These are phyloP conservation scores for Talaromyces sp. DNA, from an alignment of 2,329 filamentous ascomycete genomes.

Conservation along the genomic window DNA sequence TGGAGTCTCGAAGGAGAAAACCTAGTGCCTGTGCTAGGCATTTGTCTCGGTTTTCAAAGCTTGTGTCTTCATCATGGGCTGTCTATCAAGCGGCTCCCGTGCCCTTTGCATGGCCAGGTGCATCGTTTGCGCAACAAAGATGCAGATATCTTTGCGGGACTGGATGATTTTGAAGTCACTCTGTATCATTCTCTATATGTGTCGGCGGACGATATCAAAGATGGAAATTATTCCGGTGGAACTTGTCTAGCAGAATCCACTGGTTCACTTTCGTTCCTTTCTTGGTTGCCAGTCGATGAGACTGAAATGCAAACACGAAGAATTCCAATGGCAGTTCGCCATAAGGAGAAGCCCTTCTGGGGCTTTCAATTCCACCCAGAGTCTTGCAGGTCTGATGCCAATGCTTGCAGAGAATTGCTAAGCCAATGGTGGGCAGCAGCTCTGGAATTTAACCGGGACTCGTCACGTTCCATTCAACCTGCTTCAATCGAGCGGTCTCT, in stretches of 20 bases:
- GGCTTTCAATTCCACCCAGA: conserved; percentile 89
- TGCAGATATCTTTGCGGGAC: conserved; percentile 59
- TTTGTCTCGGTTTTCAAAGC: conserved; percentile 55
- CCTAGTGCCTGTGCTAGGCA: background rate
- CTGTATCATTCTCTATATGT: conserved; percentile 66
- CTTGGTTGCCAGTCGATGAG: conserved; percentile 52
- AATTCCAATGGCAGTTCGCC: conserved; percentile 72
- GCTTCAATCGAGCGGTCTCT: conserved; percentile 15
- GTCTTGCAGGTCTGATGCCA: conserved; percentile 66
- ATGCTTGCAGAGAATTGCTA: conserved; percentile 58
- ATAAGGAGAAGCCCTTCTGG: conserved; percentile 67
- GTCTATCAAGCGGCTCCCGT: conserved; percentile 57
- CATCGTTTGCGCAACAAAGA: conserved; percentile 56
- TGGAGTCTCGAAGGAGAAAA: conserved; percentile 46
- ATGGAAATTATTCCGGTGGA: background rate
- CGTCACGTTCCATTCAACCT: conserved; percentile 17
- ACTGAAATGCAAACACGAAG: conserved; percentile 21
- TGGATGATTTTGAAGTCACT: conserved; percentile 61
- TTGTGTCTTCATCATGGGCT: conserved; percentile 65
- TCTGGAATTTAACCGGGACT: conserved; percentile 52
- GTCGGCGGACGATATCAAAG: conserved; percentile 23
- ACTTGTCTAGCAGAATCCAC: background rate
- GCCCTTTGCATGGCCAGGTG: conserved; percentile 78
- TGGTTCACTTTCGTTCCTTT: conserved; percentile 48
- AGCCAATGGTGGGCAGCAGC: conserved; percentile 69